Evolutionary conservation across 495 filamentous ascomycete species (phyloP).

Genomic region (Penicillium crystallinum): DNA sequence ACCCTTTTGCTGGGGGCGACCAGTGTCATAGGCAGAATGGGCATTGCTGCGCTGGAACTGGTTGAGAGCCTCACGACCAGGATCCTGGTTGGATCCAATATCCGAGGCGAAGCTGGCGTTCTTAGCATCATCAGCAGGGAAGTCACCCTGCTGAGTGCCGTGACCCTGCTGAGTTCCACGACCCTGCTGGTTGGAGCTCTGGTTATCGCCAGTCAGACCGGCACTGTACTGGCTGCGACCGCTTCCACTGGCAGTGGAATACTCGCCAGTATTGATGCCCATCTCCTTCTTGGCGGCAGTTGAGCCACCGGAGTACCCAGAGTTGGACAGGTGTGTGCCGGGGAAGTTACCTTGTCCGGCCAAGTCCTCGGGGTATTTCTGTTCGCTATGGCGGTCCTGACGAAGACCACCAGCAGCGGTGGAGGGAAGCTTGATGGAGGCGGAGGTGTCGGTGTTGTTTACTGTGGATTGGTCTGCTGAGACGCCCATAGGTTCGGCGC

Average conservation of each 20-base stretch:
- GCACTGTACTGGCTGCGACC: slow-evolving; percentile 28
- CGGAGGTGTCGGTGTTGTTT: slow-evolving; percentile 52
- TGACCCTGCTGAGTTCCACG: slow-evolving; percentile 1
- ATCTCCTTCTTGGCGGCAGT: slow-evolving; percentile 35
- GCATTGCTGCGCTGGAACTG: slow-evolving; percentile 40
- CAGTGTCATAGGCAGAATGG: slow-evolving; percentile 35
- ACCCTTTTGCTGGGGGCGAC: slow-evolving; percentile 37
- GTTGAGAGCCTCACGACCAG: slow-evolving; percentile 50
- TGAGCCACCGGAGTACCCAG: slow-evolving; percentile 42
- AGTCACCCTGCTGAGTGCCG: slow-evolving; percentile 42
- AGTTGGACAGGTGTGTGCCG: slow-evolving; percentile 36
- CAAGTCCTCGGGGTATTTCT: slow-evolving; percentile 45
- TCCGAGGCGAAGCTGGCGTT: slow-evolving; percentile 58
- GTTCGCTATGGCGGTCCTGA: slow-evolving; percentile 39
- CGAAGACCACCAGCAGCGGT: slow-evolving; percentile 44
- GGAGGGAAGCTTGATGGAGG: slow-evolving; percentile 46
- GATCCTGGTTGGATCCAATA: slow-evolving; percentile 58
- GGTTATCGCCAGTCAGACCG: slow-evolving; percentile 6
- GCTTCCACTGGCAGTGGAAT: slow-evolving; percentile 23
- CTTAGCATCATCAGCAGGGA: slow-evolving; percentile 38
- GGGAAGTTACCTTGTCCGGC: slow-evolving; percentile 48
- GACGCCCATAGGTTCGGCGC: slow-evolving; percentile 45
- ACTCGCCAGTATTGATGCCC: slow-evolving; percentile 23
- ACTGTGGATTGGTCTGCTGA: slow-evolving; percentile 46
- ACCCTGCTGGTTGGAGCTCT: neutral